A percentile compares a stretch with the other conserved stretches of the same genome.
These are phyloP conservation scores for Mycocentrospora acerina DNA, from an alignment of 2,329 filamentous ascomycete species.

Conservation along the genomic window DNA sequence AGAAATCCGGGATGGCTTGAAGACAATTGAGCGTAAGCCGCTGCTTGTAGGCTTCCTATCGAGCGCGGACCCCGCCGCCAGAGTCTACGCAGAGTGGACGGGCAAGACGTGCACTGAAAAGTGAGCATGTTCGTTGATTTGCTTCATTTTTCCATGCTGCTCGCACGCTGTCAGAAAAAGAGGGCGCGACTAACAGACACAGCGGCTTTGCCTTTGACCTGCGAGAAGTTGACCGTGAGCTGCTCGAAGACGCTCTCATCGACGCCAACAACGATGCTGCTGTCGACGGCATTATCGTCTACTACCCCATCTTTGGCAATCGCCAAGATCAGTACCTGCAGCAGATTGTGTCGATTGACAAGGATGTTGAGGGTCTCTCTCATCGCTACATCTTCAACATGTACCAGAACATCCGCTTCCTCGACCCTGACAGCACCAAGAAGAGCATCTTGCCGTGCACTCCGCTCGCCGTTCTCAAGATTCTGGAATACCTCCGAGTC, in stretches of 20 bases:
- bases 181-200: slow-evolving; percentile 5
- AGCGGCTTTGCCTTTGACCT: slow-evolving; percentile 91
- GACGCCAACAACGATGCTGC: slow-evolving; percentile 75
- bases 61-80: slow-evolving; percentile 85
- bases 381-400: slow-evolving; percentile 98
- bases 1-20: slow-evolving; percentile 76
- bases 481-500: slow-evolving; percentile 90
- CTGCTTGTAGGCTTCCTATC: slow-evolving; percentile 89
- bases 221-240: slow-evolving; percentile 79
- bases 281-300: slow-evolving; percentile 92
- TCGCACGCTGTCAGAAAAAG: not conserved
- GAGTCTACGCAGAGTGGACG: slow-evolving; percentile 96
- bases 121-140: slow-evolving; percentile 58
- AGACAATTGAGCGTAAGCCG: slow-evolving; percentile 70
- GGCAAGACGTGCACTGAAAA: slow-evolving; percentile 95
- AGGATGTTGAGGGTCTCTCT: slow-evolving; percentile 94
- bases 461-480: slow-evolving; percentile 93
- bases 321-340: slow-evolving; percentile 93
- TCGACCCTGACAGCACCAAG: slow-evolving; percentile 76
- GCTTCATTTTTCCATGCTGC: not conserved
- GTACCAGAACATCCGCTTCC: slow-evolving; percentile 97
- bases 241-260: slow-evolving; percentile 85
- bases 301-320: slow-evolving; percentile 95
- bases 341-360: slow-evolving; percentile 84
- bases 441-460: slow-evolving; percentile 97